Conservation (phyloP, 345 rosid species). For the Melaleuca alternifolia region DNA sequence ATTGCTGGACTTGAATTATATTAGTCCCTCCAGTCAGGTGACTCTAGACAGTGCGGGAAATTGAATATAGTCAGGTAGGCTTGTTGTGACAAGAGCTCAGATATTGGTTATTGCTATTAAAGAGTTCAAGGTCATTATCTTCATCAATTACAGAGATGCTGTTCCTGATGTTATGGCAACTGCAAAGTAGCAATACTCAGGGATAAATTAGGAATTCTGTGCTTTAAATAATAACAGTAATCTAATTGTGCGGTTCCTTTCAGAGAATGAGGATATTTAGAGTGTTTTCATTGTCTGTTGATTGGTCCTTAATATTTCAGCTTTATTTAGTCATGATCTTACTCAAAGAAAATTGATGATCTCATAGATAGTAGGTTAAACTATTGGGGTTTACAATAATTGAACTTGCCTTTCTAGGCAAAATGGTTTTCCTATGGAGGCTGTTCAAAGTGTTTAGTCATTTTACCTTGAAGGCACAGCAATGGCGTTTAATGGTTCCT, state of each 20-base stretch:
- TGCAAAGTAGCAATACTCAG: background rate
- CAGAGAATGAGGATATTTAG: background rate
- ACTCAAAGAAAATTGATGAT: background rate
- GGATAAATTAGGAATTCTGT: background rate
- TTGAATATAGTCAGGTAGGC: background rate
- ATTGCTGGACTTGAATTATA: background rate
- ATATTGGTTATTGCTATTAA: background rate
- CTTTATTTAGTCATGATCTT: background rate
- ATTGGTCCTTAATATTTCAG: background rate
- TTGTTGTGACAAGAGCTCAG: background rate
- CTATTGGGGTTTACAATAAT: background rate
- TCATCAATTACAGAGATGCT: background rate
- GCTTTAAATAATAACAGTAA: background rate
- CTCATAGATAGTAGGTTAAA: background rate
- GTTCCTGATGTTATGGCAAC: background rate
- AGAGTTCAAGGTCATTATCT: background rate
- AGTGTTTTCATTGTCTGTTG: background rate
- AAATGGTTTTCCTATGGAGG: background rate
- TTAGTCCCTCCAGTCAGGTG: background rate
- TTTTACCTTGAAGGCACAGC: background rate
- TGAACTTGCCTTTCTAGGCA: background rate
- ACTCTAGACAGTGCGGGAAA: background rate
- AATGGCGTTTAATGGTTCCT: background rate
- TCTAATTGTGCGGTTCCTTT: background rate
- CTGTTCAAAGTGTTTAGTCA: background rate